Conservation (phyloP, 2,329 filamentous ascomycete genomes). For the Sporothrix pseudoabietina region DNA sequence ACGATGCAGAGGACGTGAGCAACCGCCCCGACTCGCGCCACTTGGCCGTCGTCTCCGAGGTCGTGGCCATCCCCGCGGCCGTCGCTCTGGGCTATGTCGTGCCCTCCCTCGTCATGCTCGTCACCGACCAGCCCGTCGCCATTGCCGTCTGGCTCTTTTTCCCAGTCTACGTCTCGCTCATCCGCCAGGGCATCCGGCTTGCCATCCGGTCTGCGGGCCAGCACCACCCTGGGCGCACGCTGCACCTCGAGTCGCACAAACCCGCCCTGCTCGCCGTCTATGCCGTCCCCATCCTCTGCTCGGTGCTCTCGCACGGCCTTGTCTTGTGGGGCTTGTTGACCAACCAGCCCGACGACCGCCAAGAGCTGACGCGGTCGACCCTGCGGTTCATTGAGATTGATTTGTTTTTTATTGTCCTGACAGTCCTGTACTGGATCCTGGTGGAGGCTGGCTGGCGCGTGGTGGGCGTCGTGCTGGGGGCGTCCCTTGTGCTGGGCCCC, state of each 20-base stretch:
- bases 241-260: constrained; percentile 50
- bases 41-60: constrained; percentile 52
- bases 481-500: constrained; percentile 42
- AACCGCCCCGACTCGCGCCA: constrained; percentile 42
- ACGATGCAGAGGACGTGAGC: constrained; percentile 22
- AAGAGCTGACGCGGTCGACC: constrained; percentile 53
- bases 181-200: constrained; percentile 46
- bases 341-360: constrained; percentile 49
- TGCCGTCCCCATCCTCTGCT: constrained; percentile 49
- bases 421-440: constrained; percentile 57
- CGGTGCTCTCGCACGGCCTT: constrained; percentile 47
- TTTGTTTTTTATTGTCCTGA: constrained; percentile 48
- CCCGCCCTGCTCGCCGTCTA: constrained; percentile 49
- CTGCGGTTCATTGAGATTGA: constrained; percentile 53
- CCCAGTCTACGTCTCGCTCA: constrained; percentile 51
- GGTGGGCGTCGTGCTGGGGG: constrained; percentile 37
- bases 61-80: constrained; percentile 57
- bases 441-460: constrained; percentile 53
- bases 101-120: constrained; percentile 52
- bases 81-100: constrained; percentile 52
- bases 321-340: constrained; percentile 46
- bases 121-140: constrained; percentile 43
- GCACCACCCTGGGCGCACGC: constrained; percentile 30
- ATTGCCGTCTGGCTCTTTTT: constrained; percentile 56
- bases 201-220: constrained; percentile 35